Conservation (phyloP, 2,329 filamentous ascomycete species). For the Cladosporium oxysporum region DNA sequence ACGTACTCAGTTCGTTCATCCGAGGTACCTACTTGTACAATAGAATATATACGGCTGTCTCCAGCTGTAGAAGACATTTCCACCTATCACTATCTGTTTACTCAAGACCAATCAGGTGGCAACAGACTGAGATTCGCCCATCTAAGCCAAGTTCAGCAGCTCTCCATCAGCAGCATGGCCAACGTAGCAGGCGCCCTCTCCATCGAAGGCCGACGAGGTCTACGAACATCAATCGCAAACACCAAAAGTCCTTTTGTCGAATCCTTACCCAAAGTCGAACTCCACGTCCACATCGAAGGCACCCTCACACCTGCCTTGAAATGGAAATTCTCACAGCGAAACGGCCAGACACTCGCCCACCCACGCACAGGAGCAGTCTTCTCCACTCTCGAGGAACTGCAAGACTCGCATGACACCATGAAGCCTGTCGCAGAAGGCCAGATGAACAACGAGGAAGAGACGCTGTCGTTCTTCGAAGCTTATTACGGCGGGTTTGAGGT, state of each 20-base stretch:
- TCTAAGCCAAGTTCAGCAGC: neutral
- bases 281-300: slow-evolving; percentile 52
- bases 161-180: neutral
- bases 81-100: neutral
- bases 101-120: neutral
- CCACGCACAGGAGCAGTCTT: slow-evolving; percentile 20
- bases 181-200: slow-evolving; percentile 21
- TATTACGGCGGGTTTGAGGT: slow-evolving; percentile 36
- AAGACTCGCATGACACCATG: slow-evolving; percentile 37
- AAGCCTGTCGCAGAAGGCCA: slow-evolving; percentile 3
- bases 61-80: neutral
- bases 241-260: slow-evolving; percentile 36
- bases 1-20: neutral
- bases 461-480: slow-evolving; percentile 24
- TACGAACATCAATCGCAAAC: slow-evolving; percentile 2
- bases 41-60: neutral
- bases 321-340: slow-evolving; percentile 46
- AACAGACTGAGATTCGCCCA: neutral
- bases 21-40: neutral
- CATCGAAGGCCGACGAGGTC: slow-evolving; percentile 11
- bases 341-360: slow-evolving; percentile 28
- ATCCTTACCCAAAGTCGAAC: slow-evolving; percentile 48
- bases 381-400: slow-evolving; percentile 36
- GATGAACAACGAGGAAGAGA: slow-evolving; percentile 24
- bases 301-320: slow-evolving; percentile 45